A percentile compares a stretch with the other conserved stretches of the same genome.
phyloP scores from a whole-genome alignment of 2,329 filamentous ascomycete species.

The Talaromyces sp. region DNA sequence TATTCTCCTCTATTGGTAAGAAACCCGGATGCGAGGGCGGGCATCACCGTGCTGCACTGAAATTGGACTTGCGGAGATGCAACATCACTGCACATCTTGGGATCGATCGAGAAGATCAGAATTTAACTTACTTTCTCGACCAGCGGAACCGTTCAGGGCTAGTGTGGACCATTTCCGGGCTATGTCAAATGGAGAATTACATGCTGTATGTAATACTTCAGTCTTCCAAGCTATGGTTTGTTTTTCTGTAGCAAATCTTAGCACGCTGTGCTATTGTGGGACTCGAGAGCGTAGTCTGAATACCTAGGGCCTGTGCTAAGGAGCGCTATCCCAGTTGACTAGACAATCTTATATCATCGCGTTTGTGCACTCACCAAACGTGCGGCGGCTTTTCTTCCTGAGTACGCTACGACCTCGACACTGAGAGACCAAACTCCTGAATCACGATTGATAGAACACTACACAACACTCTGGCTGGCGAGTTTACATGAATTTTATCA shows the following conservation, averaged over 20 bases:
- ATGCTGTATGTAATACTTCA: slow-evolving; percentile 5
- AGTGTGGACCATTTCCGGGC: neutral
- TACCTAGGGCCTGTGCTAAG: neutral
- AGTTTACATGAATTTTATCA: slow-evolving; percentile 8
- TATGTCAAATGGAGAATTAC: slow-evolving; percentile 3
- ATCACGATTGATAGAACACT: neutral
- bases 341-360: neutral
- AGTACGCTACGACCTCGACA: neutral
- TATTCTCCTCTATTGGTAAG: slow-evolving; percentile 4
- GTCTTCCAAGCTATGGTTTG: neutral
- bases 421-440: neutral
- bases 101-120: neutral
- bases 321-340: neutral
- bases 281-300: slow-evolving; percentile 1
- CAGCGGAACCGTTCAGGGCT: neutral
- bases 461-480: neutral
- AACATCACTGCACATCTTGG: neutral
- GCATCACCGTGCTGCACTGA: neutral
- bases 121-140: neutral
- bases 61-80: neutral
- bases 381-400: neutral
- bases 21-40: neutral
- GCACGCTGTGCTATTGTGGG: slow-evolving; percentile 10
- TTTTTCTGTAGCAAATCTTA: neutral
- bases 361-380: neutral